phyloP scores from a whole-genome alignment of 2,329 filamentous ascomycete species.

The Botryotinia convoluta region DNA sequence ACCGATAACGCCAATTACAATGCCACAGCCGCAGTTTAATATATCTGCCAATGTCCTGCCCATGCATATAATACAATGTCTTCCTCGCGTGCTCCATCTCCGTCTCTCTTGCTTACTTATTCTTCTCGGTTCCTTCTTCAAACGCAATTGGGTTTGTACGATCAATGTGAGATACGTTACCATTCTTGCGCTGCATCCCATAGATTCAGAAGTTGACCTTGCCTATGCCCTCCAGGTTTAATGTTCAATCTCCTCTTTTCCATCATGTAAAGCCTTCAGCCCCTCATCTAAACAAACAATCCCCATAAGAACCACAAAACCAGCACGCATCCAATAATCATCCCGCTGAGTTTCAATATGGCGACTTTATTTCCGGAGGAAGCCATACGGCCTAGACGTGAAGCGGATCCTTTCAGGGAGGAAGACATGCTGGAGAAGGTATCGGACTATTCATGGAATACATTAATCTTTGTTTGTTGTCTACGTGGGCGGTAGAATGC shows the following conservation, averaged over 20 bases:
- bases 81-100: not conserved
- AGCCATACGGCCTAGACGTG: constrained; percentile 84
- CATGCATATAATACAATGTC: constrained; percentile 29
- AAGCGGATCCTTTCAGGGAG: constrained; percentile 78
- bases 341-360: constrained; percentile 83
- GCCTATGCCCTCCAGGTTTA: not conserved
- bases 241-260: not conserved
- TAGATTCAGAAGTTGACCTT: not conserved
- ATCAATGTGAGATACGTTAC: not conserved
- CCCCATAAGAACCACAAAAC: constrained; percentile 62
- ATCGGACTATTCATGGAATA: constrained; percentile 58
- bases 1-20: constrained; percentile 36
- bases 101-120: not conserved
- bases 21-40: constrained; percentile 27
- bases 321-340: constrained; percentile 70
- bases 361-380: constrained; percentile 86
- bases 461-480: not conserved
- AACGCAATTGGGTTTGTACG: not conserved
- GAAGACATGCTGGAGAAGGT: constrained; percentile 87
- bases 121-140: not conserved
- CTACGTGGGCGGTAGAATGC: not conserved
- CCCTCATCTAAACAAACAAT: constrained; percentile 31
- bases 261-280: not conserved
- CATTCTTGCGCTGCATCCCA: not conserved
- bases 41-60: constrained; percentile 23